Evolutionary conservation across 1,139 yeast genomes (phyloP).

Genomic region (Yamadazyma buinensis): DNA sequence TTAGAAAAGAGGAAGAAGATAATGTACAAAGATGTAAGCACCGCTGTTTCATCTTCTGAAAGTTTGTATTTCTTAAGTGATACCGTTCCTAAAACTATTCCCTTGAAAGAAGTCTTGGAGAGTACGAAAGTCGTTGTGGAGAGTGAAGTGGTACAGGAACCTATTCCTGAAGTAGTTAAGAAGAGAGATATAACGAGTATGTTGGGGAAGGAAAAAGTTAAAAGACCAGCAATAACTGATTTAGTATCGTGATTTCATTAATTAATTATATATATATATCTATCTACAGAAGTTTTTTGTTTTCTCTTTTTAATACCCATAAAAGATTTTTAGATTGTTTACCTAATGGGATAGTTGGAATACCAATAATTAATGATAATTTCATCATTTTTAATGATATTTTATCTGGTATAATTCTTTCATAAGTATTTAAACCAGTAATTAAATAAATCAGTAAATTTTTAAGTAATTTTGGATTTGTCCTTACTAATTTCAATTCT

Average conservation of each 20-base stretch:
- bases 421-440: conserved; percentile 31
- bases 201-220: conserved; percentile 15
- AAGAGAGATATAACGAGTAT: conserved; percentile 12
- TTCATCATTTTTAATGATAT: conserved; percentile 26
- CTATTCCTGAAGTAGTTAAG: conserved; percentile 24
- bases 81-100: conserved; percentile 61
- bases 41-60: conserved; percentile 65
- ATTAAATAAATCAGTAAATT: conserved; percentile 22
- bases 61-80: conserved; percentile 66
- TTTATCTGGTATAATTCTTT: conserved; percentile 30
- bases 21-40: conserved; percentile 70
- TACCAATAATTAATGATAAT: conserved; percentile 23
- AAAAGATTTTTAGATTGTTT: conserved; percentile 28
- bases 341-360: conserved; percentile 19
- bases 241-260: conserved; percentile 15
- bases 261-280: conserved; percentile 1
- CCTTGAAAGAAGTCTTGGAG: conserved; percentile 51
- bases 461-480: background rate
- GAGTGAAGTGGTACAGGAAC: conserved; percentile 4
- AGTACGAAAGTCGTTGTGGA: conserved; percentile 31
- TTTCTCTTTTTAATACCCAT: conserved; percentile 21
- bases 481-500: no score
- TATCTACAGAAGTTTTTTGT: background rate
- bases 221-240: conserved; percentile 34
- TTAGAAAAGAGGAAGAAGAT: conserved; percentile 69